phyloP scores from a whole-genome alignment of 75 land plant genomes.

The Azolla pinnata region DNA sequence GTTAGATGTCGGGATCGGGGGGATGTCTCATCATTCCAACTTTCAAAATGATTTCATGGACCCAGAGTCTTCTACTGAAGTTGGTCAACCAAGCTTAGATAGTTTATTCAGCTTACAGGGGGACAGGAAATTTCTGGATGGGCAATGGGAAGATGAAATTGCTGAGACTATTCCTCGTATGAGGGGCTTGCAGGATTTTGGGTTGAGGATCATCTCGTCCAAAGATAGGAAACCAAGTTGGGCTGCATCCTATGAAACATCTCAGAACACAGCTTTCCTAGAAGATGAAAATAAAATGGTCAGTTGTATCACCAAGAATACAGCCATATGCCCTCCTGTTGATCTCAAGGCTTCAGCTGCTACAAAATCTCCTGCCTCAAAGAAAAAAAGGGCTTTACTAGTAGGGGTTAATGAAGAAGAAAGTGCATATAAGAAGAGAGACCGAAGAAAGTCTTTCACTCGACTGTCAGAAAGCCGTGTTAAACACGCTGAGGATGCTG shows the following conservation, averaged over 20 bases:
- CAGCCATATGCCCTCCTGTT: neutral
- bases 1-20: neutral
- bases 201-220: slow-evolving; percentile 22
- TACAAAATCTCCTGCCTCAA: neutral
- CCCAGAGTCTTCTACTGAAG: slow-evolving; percentile 5
- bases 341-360: neutral
- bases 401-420: slow-evolving; percentile 22
- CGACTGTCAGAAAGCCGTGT: slow-evolving; percentile 39
- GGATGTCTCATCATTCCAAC: neutral
- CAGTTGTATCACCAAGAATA: neutral
- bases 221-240: slow-evolving; percentile 16
- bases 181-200: slow-evolving; percentile 49
- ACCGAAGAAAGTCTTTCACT: slow-evolving; percentile 36
- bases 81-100: slow-evolving; percentile 4
- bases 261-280: slow-evolving; percentile 2
- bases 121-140: neutral
- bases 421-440: slow-evolving; percentile 25
- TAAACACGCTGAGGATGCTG: slow-evolving; percentile 19
- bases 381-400: slow-evolving; percentile 24
- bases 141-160: slow-evolving; percentile 22
- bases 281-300: slow-evolving; percentile 4
- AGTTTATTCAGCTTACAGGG: neutral
- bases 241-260: slow-evolving; percentile 15
- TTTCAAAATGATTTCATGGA: slow-evolving; percentile 5
- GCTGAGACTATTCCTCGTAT: slow-evolving; percentile 34